These are phyloP conservation scores for Gossypium gossypioides DNA, from an alignment of 441 rosid species.

Conservation along the genomic window DNA sequence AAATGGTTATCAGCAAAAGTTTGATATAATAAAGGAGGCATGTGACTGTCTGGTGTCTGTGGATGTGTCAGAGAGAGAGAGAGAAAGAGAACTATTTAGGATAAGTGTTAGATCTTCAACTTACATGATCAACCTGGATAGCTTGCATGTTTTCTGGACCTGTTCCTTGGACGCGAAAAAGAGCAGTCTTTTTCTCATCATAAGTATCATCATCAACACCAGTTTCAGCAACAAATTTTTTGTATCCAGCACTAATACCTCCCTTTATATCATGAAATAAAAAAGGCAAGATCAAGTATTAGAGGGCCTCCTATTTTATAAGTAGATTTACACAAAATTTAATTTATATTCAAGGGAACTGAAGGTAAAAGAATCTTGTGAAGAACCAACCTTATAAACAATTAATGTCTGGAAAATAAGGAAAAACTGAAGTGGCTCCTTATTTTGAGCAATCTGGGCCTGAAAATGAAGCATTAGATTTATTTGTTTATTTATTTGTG, in stretches of 20 bases:
- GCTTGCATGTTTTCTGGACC: constrained; percentile 72
- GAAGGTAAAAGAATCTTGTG: constrained; percentile 2
- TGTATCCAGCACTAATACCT: constrained; percentile 53
- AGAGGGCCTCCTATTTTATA: neutral
- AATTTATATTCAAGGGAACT: neutral
- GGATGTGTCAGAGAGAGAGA: constrained; percentile 2
- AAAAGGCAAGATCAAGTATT: constrained; percentile 10
- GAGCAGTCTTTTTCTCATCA: constrained; percentile 44
- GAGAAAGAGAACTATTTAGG: neutral
- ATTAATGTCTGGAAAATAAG: constrained; percentile 54
- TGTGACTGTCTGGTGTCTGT: neutral
- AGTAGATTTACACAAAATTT: neutral
- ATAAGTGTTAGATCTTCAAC: constrained; percentile 17
- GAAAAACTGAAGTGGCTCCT: constrained; percentile 67
- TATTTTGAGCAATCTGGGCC: constrained; percentile 66
- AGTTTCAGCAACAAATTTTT: constrained; percentile 43
- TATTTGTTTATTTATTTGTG: neutral
- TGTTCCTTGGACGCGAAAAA: constrained; percentile 79
- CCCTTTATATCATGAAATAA: constrained; percentile 38
- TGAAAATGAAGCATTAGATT: constrained; percentile 24
- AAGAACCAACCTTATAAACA: constrained; percentile 54
- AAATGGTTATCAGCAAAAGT: neutral
- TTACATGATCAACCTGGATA: constrained; percentile 77
- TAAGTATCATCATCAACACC: constrained; percentile 53
- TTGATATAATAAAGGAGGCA: neutral